phyloP scores from a whole-genome alignment of 2,329 filamentous ascomycete genomes.

The Ophiostoma ulmi region DNA sequence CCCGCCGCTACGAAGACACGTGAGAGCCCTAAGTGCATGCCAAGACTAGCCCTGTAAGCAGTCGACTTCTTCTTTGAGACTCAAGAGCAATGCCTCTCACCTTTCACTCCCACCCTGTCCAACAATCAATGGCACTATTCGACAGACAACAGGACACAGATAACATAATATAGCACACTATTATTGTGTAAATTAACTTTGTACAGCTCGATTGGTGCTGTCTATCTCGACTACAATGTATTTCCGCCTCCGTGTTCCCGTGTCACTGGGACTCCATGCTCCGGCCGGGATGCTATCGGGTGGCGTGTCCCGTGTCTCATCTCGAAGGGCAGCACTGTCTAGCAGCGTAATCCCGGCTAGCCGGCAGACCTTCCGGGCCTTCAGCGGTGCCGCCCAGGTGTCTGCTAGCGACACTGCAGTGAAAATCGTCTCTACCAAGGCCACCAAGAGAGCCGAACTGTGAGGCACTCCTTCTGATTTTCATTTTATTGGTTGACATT shows the following conservation, averaged over 20 bases:
- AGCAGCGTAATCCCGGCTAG: background rate
- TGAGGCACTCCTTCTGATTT: background rate
- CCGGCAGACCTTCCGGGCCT: constrained; percentile 10
- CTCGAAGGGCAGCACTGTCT: background rate
- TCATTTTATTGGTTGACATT: background rate
- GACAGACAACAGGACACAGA: background rate
- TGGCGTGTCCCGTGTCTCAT: background rate
- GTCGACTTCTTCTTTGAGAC: background rate
- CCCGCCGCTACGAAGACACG: background rate
- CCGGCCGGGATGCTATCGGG: background rate
- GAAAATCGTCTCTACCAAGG: constrained; percentile 29
- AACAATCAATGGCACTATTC: background rate
- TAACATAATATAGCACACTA: background rate
- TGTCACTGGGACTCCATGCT: background rate
- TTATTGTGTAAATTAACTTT: background rate
- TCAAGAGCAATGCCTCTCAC: background rate
- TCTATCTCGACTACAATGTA: background rate
- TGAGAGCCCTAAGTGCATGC: background rate
- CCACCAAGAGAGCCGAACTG: constrained; percentile 20
- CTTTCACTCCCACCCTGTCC: background rate
- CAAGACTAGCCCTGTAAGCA: background rate
- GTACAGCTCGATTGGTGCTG: background rate
- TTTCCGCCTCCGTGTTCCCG: background rate
- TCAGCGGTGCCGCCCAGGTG: constrained; percentile 22
- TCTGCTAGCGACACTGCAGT: constrained; percentile 15